Base-by-base conservation (phyloP, 148 eudicot species). In the Vaccinium myrtillus region DNA sequence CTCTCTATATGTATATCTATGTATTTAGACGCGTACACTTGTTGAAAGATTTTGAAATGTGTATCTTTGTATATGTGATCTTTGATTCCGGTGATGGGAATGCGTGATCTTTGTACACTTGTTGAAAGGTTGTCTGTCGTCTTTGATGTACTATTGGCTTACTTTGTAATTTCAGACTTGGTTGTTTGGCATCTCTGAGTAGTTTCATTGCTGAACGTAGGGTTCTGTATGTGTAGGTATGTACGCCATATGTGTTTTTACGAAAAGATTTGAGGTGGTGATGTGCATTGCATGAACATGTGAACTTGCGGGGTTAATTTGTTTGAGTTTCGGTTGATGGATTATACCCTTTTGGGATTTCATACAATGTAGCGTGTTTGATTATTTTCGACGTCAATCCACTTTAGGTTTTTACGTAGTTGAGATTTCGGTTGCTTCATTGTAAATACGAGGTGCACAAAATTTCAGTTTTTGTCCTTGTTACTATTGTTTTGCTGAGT, bases 241-340 rank as follows among this genome's bases (percentile, higher is more conserved):
- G 55, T 11, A 53, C 55, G 55, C 14, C 14, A 9, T 51, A 51
- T 49, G 13, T 77, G 23, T 77, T 77, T 54, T 53, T 53, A 61
- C 46, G 46, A 43, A 5, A 32, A 32, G 58, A 19, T 36, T 58
- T 59, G 25, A 46, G 6, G 15, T 18, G 12, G 6, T 43, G 43
- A 61, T 80, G 30, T 59, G 55, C 73, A 23, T 59, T 80, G 73
- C 83, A 58, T 36, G 74, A 18, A 58, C 30, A 39, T 19, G 70
- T 21, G 12, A 79, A 79, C 19, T 5, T 56, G 69, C 2, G 39
- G 6, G 36, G 55, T 53, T 53, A 6, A n/a, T 32, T 30, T 18
- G 82, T 39, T 78, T 54, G 55, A 53, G 15, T 25, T 36, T 36
- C 63, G 1, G 25, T 78, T 25, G 43, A 51, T 51, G 63, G 19